A percentile compares a stretch with the other conserved stretches of the same genome.
Evolutionary conservation across 305 asterid species (phyloP).

Genomic region (Fraxinus ornus): DNA sequence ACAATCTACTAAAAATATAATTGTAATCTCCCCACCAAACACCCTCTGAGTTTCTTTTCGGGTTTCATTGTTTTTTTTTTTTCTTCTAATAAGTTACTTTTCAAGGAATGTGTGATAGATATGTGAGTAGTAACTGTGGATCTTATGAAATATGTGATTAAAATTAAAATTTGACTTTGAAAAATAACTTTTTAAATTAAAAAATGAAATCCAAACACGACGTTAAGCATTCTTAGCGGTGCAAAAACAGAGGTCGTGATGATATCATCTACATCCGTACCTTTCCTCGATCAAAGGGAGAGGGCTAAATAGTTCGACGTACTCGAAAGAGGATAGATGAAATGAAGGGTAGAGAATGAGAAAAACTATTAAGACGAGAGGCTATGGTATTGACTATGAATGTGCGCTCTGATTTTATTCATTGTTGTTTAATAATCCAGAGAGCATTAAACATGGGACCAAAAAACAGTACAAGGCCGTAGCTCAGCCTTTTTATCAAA

Average conservation of each 20-base stretch:
- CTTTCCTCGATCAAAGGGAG: not conserved
- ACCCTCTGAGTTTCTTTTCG: no score
- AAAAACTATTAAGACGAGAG: not conserved
- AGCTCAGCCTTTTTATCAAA: slow-evolving; percentile 33
- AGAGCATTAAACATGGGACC: slow-evolving; percentile 25
- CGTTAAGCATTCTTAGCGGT: not conserved
- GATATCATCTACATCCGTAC: not conserved
- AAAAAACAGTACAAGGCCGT: slow-evolving; percentile 23
- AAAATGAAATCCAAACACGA: not conserved
- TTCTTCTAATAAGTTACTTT: not conserved
- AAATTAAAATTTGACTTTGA: not conserved
- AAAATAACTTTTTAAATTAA: not conserved
- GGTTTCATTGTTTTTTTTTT: not conserved
- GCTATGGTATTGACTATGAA: not conserved
- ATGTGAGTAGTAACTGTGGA: not conserved
- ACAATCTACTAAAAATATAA: no score
- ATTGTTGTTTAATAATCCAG: not conserved
- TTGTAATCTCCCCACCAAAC: no score
- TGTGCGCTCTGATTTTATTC: not conserved
- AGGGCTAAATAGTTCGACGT: not conserved
- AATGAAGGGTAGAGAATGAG: not conserved
- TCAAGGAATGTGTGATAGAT: no score
- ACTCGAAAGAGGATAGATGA: not conserved
- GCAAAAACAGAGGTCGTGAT: not conserved
- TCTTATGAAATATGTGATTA: not conserved